Percentiles rank a stretch among this genome's conserved stretches.
These are phyloP conservation scores for Wickerhamomyces sp. DNA, from an alignment of 1,139 yeast species.

Conservation along the genomic window DNA sequence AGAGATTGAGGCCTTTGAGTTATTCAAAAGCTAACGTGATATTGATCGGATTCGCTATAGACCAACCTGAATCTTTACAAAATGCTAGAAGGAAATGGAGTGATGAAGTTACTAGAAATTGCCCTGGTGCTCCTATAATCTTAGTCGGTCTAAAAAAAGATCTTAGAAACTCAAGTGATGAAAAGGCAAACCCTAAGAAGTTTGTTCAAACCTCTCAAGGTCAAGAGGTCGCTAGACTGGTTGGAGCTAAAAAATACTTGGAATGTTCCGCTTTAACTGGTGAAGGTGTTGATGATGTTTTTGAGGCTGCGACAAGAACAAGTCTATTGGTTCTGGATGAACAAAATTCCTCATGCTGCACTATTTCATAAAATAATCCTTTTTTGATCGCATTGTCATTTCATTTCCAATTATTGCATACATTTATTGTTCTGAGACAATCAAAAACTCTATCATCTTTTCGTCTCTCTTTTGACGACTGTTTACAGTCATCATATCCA, in stretches of 20 bases:
- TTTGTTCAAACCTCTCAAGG: conserved; percentile 55
- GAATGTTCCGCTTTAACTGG: conserved; percentile 79
- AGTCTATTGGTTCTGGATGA: conserved; percentile 47
- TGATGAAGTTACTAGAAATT: conserved; percentile 60
- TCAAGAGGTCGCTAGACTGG: conserved; percentile 54
- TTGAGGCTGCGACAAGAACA: conserved; percentile 70
- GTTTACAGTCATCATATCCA: too few species aligned
- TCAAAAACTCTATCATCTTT: too few species aligned
- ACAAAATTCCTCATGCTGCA: conserved; percentile 40
- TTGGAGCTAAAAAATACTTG: conserved; percentile 65
- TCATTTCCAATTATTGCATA: background rate
- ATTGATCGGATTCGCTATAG: conserved; percentile 66
- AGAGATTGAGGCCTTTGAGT: conserved; percentile 66
- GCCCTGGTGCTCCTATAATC: conserved; percentile 62
- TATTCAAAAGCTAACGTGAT: conserved; percentile 74
- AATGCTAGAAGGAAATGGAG: conserved; percentile 74
- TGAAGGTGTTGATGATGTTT: conserved; percentile 78
- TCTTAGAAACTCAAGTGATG: conserved; percentile 39
- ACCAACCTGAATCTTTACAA: conserved; percentile 63
- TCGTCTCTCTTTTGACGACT: too few species aligned
- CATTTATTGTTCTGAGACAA: too few species aligned
- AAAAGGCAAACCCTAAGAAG: conserved; percentile 27
- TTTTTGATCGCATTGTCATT: background rate
- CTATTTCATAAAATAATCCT: conserved; percentile 23
- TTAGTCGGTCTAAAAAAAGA: conserved; percentile 72